Conservation (phyloP, 768 basidiomycete species). For the Leccinellum luteum region DNA sequence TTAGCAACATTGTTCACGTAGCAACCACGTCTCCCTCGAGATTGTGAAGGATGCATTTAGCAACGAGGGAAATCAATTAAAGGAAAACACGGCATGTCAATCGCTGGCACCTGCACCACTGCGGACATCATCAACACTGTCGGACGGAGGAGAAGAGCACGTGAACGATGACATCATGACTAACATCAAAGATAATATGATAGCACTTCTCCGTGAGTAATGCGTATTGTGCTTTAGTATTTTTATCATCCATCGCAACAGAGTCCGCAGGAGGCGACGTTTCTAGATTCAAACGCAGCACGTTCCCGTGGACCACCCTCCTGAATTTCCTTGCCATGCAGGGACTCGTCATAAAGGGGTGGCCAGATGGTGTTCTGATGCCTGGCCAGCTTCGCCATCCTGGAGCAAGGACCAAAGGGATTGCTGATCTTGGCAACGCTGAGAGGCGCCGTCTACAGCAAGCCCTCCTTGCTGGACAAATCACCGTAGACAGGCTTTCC, state of each 20-base stretch:
- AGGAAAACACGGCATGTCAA: too few relatives aligned
- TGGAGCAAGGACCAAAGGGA: background rate
- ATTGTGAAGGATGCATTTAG: background rate
- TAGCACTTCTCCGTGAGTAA: background rate
- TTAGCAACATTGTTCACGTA: background rate
- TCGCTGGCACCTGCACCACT: background rate
- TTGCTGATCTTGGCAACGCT: background rate
- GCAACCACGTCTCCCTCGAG: constrained; percentile 5
- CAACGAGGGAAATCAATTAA: background rate
- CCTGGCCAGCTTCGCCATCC: background rate
- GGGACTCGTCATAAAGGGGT: constrained; percentile 1
- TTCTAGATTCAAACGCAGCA: background rate
- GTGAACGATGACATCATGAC: background rate
- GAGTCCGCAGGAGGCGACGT: background rate
- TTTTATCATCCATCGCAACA: background rate
- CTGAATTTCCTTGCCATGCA: background rate
- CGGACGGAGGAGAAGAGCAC: background rate
- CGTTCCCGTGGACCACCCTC: background rate
- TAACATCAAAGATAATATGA: background rate
- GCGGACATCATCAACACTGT: background rate
- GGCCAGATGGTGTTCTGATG: constrained; percentile 1
- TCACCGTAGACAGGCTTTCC: background rate
- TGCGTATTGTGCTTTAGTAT: background rate
- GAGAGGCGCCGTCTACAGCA: background rate
- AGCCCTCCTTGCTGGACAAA: background rate